Conservation (phyloP, 2,329 filamentous ascomycete genomes). For the Ascochyta viciae-villosae region DNA sequence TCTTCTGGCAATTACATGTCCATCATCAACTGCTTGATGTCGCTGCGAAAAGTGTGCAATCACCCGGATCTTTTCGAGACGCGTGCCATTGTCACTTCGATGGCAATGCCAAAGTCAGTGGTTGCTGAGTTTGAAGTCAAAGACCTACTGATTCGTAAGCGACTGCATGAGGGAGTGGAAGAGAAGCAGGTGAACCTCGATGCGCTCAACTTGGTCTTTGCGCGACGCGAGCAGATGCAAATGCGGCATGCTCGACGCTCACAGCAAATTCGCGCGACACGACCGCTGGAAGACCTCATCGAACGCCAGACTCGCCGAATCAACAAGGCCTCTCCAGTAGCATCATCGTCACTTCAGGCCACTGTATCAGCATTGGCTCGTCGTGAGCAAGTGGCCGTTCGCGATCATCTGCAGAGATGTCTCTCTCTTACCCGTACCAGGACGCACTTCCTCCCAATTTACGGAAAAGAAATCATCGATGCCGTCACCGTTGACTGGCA, state of each 20-base stretch:
- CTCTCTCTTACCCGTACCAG: constrained; percentile 82
- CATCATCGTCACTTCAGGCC: constrained; percentile 70
- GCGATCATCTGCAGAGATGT: constrained; percentile 78
- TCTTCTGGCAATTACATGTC: constrained; percentile 94
- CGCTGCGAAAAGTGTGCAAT: constrained; percentile 96
- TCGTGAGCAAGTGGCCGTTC: constrained; percentile 69
- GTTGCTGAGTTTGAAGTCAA: constrained; percentile 75
- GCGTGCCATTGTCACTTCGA: constrained; percentile 94
- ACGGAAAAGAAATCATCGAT: constrained; percentile 80
- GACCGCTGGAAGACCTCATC: constrained; percentile 71
- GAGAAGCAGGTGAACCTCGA: constrained; percentile 73
- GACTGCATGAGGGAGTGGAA: constrained; percentile 67
- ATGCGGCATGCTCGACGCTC: constrained; percentile 58
- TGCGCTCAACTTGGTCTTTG: constrained; percentile 80
- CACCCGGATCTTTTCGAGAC: constrained; percentile 97
- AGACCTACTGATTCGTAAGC: constrained; percentile 72
- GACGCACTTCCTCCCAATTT: constrained; percentile 80
- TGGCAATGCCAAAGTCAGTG: constrained; percentile 85
- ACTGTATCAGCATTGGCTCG: constrained; percentile 74
- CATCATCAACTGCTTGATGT: constrained; percentile 98
- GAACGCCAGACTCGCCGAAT: constrained; percentile 70
- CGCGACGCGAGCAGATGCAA: constrained; percentile 67
- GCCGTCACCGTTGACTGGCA: constrained; percentile 67
- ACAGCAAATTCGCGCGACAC: constrained; percentile 66
- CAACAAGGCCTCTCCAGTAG: constrained; percentile 58